Base-by-base conservation (phyloP, 1,284 basidiomycete species). In the Leccinum pachyderme region DNA sequence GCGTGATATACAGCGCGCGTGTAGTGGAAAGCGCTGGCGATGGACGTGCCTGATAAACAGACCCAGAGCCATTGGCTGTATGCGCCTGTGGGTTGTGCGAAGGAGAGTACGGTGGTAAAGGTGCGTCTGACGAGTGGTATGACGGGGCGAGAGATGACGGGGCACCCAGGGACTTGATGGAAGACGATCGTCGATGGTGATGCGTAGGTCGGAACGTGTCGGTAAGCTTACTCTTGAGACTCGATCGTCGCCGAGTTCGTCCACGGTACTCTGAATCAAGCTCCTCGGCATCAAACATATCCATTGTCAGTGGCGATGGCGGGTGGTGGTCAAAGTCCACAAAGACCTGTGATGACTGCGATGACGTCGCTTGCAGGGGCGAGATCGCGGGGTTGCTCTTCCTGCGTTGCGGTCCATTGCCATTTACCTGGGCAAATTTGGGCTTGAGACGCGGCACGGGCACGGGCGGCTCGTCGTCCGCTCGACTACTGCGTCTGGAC, bases 1-100 rank as follows among this genome's bases (percentile, higher is more conserved):
- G 75, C 56, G 87, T 89, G 3, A 77, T 65, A 68, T 90, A 91
- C 55, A 86, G 75, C 22, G 80, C 74, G 0, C 77, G 77, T 41
- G 78, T 59, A 64, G 73, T 50, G 64, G 74, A 76, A 69, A 81
- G 61, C 67, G 75, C 53, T 65, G 76, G 50, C 65, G 76, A 59
- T 6, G 65, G 59, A 2, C 59, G 65, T 69, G 73, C 13, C 64
- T 54, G 64, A 49, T 52, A 58, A 32, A 24, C 53, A 46, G 52
- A 15, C 9, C 47, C 18, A 9, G 64, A 45, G 11, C 66, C 58
- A 2, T 68, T 58, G 28, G 57, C 12, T 1, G 56, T 0, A 6
- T 62, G 60, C 32, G 47, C 24, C 18, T 55, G 63, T 8, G 49
- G 27, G 15, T 45, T 58, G 7, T 64, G 58, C 25, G 58, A 59